Base-by-base conservation (phyloP, 805 yeast genomes). In the Wickerhamomyces bovis region DNA sequence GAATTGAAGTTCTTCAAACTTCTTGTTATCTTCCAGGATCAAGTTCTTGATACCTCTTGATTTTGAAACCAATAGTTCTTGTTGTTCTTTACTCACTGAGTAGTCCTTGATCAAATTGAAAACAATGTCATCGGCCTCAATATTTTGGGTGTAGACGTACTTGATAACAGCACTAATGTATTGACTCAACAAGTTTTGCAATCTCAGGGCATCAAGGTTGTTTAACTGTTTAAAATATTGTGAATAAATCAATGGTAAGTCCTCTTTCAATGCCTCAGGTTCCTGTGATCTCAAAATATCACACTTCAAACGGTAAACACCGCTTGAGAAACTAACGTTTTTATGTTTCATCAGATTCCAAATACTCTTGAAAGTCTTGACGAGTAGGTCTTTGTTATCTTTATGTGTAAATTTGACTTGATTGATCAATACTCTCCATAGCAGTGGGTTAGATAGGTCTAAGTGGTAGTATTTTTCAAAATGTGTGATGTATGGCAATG, bases 1-100 rank as follows among this genome's bases (percentile, higher is more conserved):
- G 38, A 53, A 44, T 43, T 60, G 65, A 39, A 60, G 35, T 16
- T 54, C 53, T 39, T 49, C 51, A 40, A 57, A 60, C 36, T 45
- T 42, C 11, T 44, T 43, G 11, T 50, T 47, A n/a, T 53, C 46
- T 31, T 22, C 42, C 21, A 35, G 4, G 11, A 49, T 51, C 13
- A 12, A 15, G 1, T n/a, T 42, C 10, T 43, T 41, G 3, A 52
- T 21, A 13, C 22, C 44, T 3, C 22, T 12, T 3, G 40, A 28
- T 5, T 19, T 20, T 15, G 18, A n/a, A 2, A 31, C 5, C 10
- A 47, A 6, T 4, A 13, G 3, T 2, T 33, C 21, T 5, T 30
- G 6, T 18, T 47, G 53, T 9, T 13, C 11, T 2, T 7, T 7
- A 21, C 26, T 44, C 10, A 49, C 30, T 5, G 46, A 16, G 19